Base-by-base conservation (phyloP, 768 basidiomycete genomes). In the Termitomyces sp. region DNA sequence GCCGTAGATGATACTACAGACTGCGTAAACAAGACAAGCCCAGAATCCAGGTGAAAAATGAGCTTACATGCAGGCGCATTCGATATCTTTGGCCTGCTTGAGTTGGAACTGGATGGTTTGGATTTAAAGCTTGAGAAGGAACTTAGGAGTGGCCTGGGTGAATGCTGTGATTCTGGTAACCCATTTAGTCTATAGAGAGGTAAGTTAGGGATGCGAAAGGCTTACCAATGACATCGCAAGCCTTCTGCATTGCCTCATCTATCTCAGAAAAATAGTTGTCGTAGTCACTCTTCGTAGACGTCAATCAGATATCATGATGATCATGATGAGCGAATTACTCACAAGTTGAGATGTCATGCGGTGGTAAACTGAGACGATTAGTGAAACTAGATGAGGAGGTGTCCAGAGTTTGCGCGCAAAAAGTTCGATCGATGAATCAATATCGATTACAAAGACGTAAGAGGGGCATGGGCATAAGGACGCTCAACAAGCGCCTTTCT, bases 191-290 rank as follows among this genome's bases (percentile, higher is more conserved):
- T 40, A 40, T 52, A 24, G 33, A 24, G 45, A 47, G 42, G 22
- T 26, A 36, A 49, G 16, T 30, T 43, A 12, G 16, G 30, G 34
- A 8, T 20, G 12, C 8, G 30, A 40, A 42, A 18, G 24, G 18
- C 33, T 5, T 44, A 57, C 63, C 63, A 12, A 62, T 57, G 2
- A 12, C 14, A 4, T 54, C 52, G 7, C 32, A 53, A 5, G n/a
- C 36, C 14, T 46, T 43, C 0, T 20, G 12, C 6, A 26, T 14
- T 32, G 56, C 62, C 3, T 62, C 52, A 26, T 62, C 36, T 10
- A 39, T 2, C 7, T 54, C 45, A 5, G 40, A 30, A 6, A 50
- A 57, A 4, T n/a, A 18, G 26, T 37, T 51, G 1, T 57, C 58
- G 27, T 59, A 56, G 0, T 59, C 55, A 7, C 52, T 50, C 55